A percentile compares a stretch with the other conserved stretches of the same genome.
These are phyloP conservation scores for Mortierella sp. DNA, from an alignment of 371 early-diverging fungal genomes.

Conservation along the genomic window DNA sequence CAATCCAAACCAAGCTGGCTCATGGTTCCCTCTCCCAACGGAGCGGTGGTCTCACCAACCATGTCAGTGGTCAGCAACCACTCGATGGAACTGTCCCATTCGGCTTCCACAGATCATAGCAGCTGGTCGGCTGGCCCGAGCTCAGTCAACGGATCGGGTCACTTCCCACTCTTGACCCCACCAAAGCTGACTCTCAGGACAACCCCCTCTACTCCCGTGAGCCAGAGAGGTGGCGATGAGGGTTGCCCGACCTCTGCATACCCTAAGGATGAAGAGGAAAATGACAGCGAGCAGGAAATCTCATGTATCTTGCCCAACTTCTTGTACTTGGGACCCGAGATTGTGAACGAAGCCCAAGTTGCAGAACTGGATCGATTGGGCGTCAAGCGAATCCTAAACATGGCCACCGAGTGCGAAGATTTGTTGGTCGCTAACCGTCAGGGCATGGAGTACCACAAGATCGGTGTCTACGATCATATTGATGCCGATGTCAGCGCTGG, in stretches of 20 bases:
- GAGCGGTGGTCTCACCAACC: conserved; percentile 12
- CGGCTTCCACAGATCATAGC: conserved; percentile 18
- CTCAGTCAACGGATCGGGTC: neutral
- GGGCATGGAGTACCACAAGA: conserved; percentile 62
- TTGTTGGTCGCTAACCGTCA: conserved; percentile 52
- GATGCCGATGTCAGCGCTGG: conserved; percentile 71
- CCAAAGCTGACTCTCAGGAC: conserved; percentile 22
- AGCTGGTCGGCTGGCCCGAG: conserved; percentile 25
- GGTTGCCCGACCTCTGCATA: too few species aligned
- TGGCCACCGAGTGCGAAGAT: conserved; percentile 76
- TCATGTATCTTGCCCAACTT: conserved; percentile 71
- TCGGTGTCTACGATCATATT: conserved; percentile 67
- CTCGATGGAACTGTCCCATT: conserved; percentile 18
- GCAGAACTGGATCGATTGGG: conserved; percentile 56
- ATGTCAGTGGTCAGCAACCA: conserved; percentile 11
- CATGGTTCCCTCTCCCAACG: conserved; percentile 5
- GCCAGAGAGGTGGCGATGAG: conserved; percentile 16
- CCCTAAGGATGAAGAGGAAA: conserved; percentile 28
- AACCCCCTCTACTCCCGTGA: conserved; percentile 23
- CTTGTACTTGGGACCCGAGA: conserved; percentile 70
- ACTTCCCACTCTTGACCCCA: conserved; percentile 5
- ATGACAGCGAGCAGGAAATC: conserved; percentile 66
- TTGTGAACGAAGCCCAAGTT: conserved; percentile 64
- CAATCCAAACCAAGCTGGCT: conserved; percentile 11
- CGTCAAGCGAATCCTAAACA: conserved; percentile 67